These are phyloP conservation scores for Venturia aucupariae DNA, from an alignment of 2,329 filamentous ascomycete species.

Conservation along the genomic window DNA sequence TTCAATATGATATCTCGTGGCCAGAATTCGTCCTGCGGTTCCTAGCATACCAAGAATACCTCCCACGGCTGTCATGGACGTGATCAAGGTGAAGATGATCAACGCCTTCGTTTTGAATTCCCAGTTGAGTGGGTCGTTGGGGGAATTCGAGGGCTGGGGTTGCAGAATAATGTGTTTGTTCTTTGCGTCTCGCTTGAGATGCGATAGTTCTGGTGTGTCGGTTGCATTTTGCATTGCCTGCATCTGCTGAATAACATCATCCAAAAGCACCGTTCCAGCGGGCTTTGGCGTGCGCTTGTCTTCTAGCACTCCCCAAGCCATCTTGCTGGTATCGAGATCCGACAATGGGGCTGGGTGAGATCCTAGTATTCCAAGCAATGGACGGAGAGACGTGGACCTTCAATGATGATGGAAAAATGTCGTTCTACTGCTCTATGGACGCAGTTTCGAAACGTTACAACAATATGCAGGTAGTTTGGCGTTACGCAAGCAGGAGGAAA, in stretches of 20 bases:
- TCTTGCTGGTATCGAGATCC: background rate
- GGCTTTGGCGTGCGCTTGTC: constrained; percentile 12
- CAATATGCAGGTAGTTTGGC: background rate
- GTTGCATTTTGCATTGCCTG: background rate
- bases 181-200: constrained; percentile 27
- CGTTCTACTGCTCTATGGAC: background rate
- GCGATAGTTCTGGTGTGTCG: background rate
- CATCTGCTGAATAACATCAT: constrained; percentile 6
- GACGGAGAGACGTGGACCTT: background rate
- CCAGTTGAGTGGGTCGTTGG: constrained; percentile 25
- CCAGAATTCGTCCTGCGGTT: constrained; percentile 10
- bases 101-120: constrained; percentile 20
- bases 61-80: constrained; percentile 23
- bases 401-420: background rate
- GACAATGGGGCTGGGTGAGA: background rate
- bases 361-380: background rate
- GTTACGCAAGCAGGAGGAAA: background rate
- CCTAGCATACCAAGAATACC: constrained; percentile 11
- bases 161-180: constrained; percentile 16
- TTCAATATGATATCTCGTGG: constrained; percentile 8
- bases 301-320: constrained; percentile 14
- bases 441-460: background rate
- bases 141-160: constrained; percentile 17
- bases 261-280: constrained; percentile 8
- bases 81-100: constrained; percentile 26